A percentile compares a stretch with the other conserved stretches of the same genome.
Conservation (phyloP, 176 grass and related monocot species). For the Luzula sylvatica region DNA sequence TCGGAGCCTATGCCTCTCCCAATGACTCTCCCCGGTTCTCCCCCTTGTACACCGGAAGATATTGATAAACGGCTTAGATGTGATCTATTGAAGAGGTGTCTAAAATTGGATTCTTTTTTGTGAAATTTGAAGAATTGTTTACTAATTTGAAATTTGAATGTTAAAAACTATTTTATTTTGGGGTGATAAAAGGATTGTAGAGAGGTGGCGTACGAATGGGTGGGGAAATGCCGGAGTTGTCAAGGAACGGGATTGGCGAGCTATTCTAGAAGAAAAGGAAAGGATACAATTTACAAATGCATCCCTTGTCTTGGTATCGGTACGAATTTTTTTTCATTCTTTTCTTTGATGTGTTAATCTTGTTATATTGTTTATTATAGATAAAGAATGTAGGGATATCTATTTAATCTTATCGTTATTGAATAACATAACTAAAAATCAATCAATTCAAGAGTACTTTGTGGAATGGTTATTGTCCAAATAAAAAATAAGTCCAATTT, state of each 20-base stretch:
- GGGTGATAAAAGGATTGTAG: conserved; percentile 64
- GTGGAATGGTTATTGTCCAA: no score
- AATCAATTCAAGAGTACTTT: no score
- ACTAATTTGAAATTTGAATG: no score
- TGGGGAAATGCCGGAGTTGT: conserved; percentile 90
- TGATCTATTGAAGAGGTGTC: conserved; percentile 49
- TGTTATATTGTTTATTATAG: neutral
- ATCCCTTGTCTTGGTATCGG: conserved; percentile 82
- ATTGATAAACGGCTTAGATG: conserved; percentile 74
- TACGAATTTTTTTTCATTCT: conserved; percentile 18
- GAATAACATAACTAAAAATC: no score
- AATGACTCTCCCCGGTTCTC: conserved; percentile 50
- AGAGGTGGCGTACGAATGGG: conserved; percentile 81
- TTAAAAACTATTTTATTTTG: neutral
- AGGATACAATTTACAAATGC: conserved; percentile 88
- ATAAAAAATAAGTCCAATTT: no score
- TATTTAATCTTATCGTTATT: no score
- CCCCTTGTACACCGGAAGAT: conserved; percentile 66
- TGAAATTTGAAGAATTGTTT: neutral
- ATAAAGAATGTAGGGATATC: no score
- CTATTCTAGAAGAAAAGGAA: conserved; percentile 83
- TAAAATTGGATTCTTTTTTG: no score
- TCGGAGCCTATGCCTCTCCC: conserved; percentile 74
- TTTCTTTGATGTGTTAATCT: neutral
- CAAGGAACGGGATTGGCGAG: conserved; percentile 84